Evolutionary conservation across 2,329 filamentous ascomycete species (phyloP).

Genomic region (Calycina herbarum): DNA sequence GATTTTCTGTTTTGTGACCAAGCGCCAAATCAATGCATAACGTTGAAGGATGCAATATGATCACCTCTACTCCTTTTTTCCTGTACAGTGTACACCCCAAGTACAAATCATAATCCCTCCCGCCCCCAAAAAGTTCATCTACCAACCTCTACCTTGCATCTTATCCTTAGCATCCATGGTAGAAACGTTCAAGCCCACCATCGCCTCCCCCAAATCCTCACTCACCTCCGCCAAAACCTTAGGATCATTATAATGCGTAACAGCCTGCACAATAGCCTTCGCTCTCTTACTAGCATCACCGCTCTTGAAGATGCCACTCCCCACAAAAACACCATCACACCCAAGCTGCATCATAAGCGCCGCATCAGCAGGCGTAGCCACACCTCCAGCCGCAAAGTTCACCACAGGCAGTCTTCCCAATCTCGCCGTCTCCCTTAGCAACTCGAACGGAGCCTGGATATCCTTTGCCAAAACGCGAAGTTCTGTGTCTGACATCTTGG

Average conservation of each 20-base stretch:
- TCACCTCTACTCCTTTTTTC: neutral
- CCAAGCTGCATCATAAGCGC: conserved; percentile 99
- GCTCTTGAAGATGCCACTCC: conserved; percentile 95
- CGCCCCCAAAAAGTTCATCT: conserved; percentile 28
- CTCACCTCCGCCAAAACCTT: conserved; percentile 85
- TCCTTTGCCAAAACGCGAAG: conserved; percentile 79
- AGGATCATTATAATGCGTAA: conserved; percentile 84
- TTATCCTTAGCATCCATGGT: conserved; percentile 77
- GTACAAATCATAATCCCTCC: neutral
- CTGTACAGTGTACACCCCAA: neutral
- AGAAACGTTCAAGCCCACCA: conserved; percentile 91
- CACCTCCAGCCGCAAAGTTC: conserved; percentile 96
- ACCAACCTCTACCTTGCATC: conserved; percentile 86
- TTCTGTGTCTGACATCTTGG: conserved; percentile 65
- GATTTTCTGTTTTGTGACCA: neutral
- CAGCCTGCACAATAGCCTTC: conserved; percentile 90
- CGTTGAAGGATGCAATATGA: neutral
- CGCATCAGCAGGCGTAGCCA: conserved; percentile 98
- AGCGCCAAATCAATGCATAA: conserved; percentile 13
- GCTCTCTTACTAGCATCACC: conserved; percentile 88
- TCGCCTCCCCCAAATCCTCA: conserved; percentile 90
- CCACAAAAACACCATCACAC: conserved; percentile 97
- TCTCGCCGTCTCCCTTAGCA: conserved; percentile 85
- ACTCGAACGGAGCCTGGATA: conserved; percentile 72
- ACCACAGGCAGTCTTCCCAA: conserved; percentile 89